These are phyloP conservation scores for Neopestalotiopsis sp. DNA, from an alignment of 2,329 filamentous ascomycete genomes.

Conservation along the genomic window DNA sequence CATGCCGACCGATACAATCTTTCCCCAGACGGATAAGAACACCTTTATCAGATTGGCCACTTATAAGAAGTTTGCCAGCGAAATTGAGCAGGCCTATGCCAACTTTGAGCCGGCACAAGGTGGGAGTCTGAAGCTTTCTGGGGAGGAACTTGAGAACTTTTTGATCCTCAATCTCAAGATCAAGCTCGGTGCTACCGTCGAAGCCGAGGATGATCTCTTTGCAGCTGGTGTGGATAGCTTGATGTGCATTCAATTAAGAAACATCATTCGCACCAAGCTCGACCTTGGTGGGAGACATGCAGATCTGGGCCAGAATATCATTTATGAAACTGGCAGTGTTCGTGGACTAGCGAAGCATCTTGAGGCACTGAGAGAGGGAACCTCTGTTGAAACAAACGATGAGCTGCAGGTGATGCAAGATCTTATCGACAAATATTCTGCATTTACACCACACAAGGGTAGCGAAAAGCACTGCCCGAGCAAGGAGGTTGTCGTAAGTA, in stretches of 20 bases:
- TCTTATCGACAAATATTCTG: conserved; percentile 2
- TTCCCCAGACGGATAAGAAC: background rate
- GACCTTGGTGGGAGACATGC: conserved; percentile 1
- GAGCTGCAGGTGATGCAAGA: background rate
- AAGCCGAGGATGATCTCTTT: background rate
- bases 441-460: background rate
- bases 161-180: background rate
- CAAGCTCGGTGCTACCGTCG: background rate
- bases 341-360: background rate
- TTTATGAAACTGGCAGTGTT: background rate
- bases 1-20: conserved; percentile 11
- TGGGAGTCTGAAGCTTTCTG: background rate
- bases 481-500: background rate
- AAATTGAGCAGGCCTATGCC: background rate
- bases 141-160: background rate
- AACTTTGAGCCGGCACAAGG: background rate
- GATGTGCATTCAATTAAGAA: background rate
- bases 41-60: background rate
- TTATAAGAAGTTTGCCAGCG: background rate
- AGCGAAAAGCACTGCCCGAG: background rate
- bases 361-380: background rate
- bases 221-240: background rate
- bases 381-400: background rate
- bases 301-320: background rate
- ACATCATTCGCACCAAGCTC: background rate